Evolutionary conservation across 768 basidiomycete genomes (phyloP).

Genomic region (Pleurotus citrinopileatus): DNA sequence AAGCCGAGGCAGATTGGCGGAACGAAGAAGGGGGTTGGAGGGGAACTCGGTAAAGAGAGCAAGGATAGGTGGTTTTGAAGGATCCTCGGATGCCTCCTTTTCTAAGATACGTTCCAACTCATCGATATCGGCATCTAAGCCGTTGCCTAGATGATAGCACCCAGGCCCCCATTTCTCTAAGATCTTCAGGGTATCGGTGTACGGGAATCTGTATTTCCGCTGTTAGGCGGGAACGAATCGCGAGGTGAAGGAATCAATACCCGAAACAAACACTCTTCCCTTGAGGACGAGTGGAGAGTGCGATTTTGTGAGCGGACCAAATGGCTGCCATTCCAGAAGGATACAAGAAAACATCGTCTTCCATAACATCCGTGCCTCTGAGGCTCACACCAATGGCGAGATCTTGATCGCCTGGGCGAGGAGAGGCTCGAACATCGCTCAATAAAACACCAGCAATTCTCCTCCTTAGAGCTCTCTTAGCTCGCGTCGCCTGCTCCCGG

Average conservation of each 20-base stretch:
- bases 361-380: constrained; percentile 51
- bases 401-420: constrained; percentile 11
- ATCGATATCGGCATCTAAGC: constrained; percentile 57
- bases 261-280: constrained; percentile 79
- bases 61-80: constrained; percentile 42
- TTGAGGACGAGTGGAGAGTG: constrained; percentile 33
- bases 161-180: constrained; percentile 81
- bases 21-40: constrained; percentile 73
- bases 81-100: constrained; percentile 12
- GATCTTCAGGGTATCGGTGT: constrained; percentile 75
- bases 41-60: constrained; percentile 77
- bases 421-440: constrained; percentile 36
- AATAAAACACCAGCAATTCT: constrained; percentile 74
- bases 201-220: constrained; percentile 56
- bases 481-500: constrained; percentile 47
- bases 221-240: background rate
- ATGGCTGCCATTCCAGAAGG: constrained; percentile 76
- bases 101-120: constrained; percentile 48
- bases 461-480: constrained; percentile 67
- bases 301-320: constrained; percentile 66
- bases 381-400: constrained; percentile 39
- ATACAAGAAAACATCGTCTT: constrained; percentile 71
- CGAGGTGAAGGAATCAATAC: constrained; percentile 34
- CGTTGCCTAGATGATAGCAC: constrained; percentile 66
- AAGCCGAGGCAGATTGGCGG: constrained; percentile 54